Evolutionary conservation across 257 asterid species (phyloP), one percentile per base, ranked within the genome.

Genomic region (Lycium ferocissimum): DNA sequence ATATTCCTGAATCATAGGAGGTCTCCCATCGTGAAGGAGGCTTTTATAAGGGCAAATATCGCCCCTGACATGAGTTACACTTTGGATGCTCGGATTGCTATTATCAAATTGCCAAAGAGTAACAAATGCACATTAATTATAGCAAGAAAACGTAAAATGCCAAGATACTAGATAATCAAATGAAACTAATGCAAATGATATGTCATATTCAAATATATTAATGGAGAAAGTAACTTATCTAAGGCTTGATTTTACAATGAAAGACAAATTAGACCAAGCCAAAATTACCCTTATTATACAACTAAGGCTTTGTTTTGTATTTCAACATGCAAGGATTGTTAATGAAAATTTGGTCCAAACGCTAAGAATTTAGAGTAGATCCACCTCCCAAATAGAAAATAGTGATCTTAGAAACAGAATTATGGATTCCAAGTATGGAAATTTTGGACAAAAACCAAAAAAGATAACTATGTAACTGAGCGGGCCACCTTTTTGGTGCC

Each of bases 1-100:
- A n/a, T 63, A 83, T 3, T 83, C 88, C 65, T 75, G 51, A 20
- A 81, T 54, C 59, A 54, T 17, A 13, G 59, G 13, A 54, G 17
- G 59, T 54, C 17, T 12, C 18, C 59, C 59, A 4, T 54, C 13
- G 17, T 54, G 59, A 15, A 54, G 18, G 59, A 54, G 59, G 17
- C 3, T 54, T 4, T 54, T 17, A 54, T 11, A 54, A 54, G 17
- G 17, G 18, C 59, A 54, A 17, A 54, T 54, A 54, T 54, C 18
- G 5, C 17, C 12, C 15, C 17, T 54, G 59, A 12, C 17, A 0
- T 10, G 59, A 10, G 11, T 54, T 13, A 54, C 4, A 9, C 12
- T 54, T 12, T 54, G 59, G 59, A 54, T 13, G 59, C 12, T 13
- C 3, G 59, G 59, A 4, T 54, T 13, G 59, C 59, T 54, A 54